These are phyloP conservation scores for Zalaria sp. DNA, from an alignment of 2,329 filamentous ascomycete species.

Conservation along the genomic window DNA sequence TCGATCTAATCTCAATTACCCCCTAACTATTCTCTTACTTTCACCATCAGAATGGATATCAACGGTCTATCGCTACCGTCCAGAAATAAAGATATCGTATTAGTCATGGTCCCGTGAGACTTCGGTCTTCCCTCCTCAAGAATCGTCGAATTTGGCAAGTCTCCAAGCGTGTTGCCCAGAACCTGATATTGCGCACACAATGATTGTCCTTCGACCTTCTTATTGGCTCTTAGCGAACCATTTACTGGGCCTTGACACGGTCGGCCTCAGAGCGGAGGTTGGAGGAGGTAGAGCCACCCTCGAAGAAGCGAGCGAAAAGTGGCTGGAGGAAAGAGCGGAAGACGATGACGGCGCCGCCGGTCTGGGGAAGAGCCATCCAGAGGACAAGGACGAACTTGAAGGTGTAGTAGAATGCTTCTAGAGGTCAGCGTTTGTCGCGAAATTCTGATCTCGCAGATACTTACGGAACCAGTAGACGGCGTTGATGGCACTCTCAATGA, in stretches of 20 bases:
- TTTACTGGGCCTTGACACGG: slow-evolving; percentile 18
- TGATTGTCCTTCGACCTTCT: no score
- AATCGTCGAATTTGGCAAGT: no score
- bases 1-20: no score
- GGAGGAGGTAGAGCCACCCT: slow-evolving; percentile 58
- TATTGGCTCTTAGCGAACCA: not conserved
- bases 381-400: slow-evolving; percentile 98
- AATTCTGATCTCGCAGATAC: slow-evolving; percentile 7
- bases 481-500: slow-evolving; percentile 68
- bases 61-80: no score
- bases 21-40: no score
- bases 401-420: slow-evolving; percentile 82
- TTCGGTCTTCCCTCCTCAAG: no score
- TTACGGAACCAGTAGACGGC: slow-evolving; percentile 77
- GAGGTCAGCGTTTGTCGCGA: not conserved
- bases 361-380: slow-evolving; percentile 93
- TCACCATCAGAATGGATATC: no score
- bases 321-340: slow-evolving; percentile 94
- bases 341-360: slow-evolving; percentile 90
- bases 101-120: no score
- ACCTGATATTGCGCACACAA: no score
- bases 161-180: no score
- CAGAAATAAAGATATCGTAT: no score
- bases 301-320: slow-evolving; percentile 86
- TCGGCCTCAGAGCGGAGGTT: slow-evolving; percentile 78